These are phyloP conservation scores for Mediolabrus comicus DNA, from an alignment of 108 stramenopile genomes.

Conservation along the genomic window DNA sequence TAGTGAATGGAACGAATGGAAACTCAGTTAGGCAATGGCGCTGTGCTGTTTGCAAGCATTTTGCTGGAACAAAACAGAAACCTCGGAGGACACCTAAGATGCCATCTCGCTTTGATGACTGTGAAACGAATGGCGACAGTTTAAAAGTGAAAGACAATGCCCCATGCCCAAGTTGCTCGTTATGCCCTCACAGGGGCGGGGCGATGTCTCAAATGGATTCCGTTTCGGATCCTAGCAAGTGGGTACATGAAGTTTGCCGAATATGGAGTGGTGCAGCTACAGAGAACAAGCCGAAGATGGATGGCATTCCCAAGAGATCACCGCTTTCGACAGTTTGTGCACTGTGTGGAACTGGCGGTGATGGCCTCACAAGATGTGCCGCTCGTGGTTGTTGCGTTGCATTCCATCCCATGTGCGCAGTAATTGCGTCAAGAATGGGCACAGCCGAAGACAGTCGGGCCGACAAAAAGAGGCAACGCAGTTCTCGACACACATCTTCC, in stretches of 20 bases:
- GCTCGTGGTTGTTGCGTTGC: slow-evolving; percentile 60
- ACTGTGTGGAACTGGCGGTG: slow-evolving; percentile 53
- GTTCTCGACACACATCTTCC: slow-evolving; percentile 18
- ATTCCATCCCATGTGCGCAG: slow-evolving; percentile 84
- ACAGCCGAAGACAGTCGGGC: background rate
- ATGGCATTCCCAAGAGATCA: slow-evolving; percentile 9
- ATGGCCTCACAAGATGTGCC: slow-evolving; percentile 61
- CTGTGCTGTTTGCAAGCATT: slow-evolving; percentile 46
- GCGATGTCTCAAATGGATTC: slow-evolving; percentile 55
- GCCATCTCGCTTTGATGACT: slow-evolving; percentile 36
- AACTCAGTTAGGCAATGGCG: slow-evolving; percentile 15
- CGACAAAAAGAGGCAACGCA: slow-evolving; percentile 15
- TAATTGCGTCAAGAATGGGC: slow-evolving; percentile 46
- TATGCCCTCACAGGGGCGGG: slow-evolving; percentile 67
- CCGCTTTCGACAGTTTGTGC: slow-evolving; percentile 42
- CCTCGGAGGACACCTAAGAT: slow-evolving; percentile 15
- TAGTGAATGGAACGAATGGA: slow-evolving; percentile 1
- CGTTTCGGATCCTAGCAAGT: slow-evolving; percentile 17
- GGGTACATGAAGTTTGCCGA: slow-evolving; percentile 74
- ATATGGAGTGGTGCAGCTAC: slow-evolving; percentile 48
- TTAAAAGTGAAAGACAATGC: slow-evolving; percentile 19
- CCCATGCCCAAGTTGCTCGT: slow-evolving; percentile 42
- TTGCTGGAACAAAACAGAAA: slow-evolving; percentile 7
- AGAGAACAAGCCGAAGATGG: slow-evolving; percentile 5
- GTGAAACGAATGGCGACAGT: background rate